phyloP scores from a whole-genome alignment of 352 stramenopile species.

The Pythium coloratum region DNA sequence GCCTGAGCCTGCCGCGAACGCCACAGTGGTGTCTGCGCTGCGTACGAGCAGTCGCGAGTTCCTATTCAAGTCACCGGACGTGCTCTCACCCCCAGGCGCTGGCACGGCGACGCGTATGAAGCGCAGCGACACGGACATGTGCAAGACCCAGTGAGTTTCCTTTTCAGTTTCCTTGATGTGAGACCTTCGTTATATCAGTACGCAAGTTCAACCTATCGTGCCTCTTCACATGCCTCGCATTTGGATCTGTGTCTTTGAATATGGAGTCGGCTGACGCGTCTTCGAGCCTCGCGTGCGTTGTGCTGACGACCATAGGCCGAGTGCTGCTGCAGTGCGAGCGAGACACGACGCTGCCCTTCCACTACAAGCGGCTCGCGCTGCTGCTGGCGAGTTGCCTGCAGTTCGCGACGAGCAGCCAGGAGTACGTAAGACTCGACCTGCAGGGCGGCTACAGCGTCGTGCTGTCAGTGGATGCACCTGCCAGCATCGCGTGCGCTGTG shows the following conservation, averaged over 20 bases:
- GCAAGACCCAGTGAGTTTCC: constrained; percentile 28
- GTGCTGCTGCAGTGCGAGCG: constrained; percentile 50
- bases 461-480: constrained; percentile 34
- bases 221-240: background rate
- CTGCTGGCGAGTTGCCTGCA: constrained; percentile 62
- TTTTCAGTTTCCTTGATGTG: background rate
- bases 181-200: background rate
- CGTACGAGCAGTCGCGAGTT: constrained; percentile 38
- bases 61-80: constrained; percentile 31
- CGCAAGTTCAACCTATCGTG: background rate
- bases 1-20: background rate
- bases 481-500: constrained; percentile 44
- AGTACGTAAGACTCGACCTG: constrained; percentile 40
- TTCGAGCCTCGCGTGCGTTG: constrained; percentile 40
- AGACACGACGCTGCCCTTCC: constrained; percentile 44
- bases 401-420: constrained; percentile 37
- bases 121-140: constrained; percentile 38
- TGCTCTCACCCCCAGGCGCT: constrained; percentile 18
- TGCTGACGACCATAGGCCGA: constrained; percentile 49
- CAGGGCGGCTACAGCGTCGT: constrained; percentile 39
- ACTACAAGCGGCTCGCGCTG: constrained; percentile 41
- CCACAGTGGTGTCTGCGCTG: constrained; percentile 3
- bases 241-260: background rate
- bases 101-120: constrained; percentile 1
- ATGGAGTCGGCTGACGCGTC: background rate